Evolutionary conservation across 148 eudicot genomes (phyloP), one percentile per base, ranked within the genome.

Genomic region (Silene uniflora): DNA sequence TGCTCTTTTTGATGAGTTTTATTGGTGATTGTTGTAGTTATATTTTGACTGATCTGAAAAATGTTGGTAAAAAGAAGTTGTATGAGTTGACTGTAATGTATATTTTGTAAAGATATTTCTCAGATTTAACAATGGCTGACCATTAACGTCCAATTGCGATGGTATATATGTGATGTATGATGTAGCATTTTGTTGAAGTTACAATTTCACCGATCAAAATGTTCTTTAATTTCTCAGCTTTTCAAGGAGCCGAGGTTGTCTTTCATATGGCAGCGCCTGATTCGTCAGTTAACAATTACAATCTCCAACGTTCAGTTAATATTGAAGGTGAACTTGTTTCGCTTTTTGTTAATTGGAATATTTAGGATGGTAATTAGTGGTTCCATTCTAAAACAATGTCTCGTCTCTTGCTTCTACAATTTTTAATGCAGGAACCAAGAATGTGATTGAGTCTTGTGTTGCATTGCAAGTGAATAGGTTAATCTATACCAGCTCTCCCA

Each of bases 221-320:
- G 25, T n/a, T 19, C 10, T 39, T 75, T 32, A 5, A 77, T 14
- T 18, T 62, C 88, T 84, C 88, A 94, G 98, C 89, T 73, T 88
- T 69, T 76, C 84, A 85, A 80, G 98, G 98, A 82, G 98, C 85
- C 78, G 96, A 94, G 80, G 96, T 92, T 76, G 98, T 94, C 55
- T 94, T 94, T 84, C 97, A 94, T 84, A 90, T 94, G 97, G 97
- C 98, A 23, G 97, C 98, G 44, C 98, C 98, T 14, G 93, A 94
- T 87, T 94, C 98, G 65, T 94, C 98, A 54, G 90, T 94, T 67
- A 94, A 94, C 74, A 94, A 88, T 80, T 76, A 88, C 58, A 79
- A 90, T 65, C 93, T 94, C 67, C 98, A 94, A 21, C 70, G 84
- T 77, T 84, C 98, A 24, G 97, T 94, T 66, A 94, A 92, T 79